Base-by-base conservation (phyloP, 2,329 filamentous ascomycete genomes). In the Myriangium duriaei region DNA sequence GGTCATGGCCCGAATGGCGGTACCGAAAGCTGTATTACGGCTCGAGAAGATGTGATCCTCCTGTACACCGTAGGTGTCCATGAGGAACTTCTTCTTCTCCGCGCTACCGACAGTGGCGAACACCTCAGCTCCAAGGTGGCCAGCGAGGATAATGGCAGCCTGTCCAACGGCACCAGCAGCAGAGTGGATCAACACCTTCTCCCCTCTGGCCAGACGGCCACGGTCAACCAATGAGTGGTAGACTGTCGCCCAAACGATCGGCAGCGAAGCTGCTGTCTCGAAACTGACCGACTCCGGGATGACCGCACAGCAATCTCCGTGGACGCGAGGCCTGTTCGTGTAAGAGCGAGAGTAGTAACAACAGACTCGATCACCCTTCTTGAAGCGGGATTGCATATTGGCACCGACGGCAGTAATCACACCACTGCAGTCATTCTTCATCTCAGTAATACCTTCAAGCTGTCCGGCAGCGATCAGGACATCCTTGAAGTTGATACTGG, bases 101-200 rank as follows among this genome's bases (percentile, higher is more conserved):
- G 32, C 30, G 11, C 41, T 51, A 5, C 52, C 49, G 2, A 51
- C 54, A 12, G 56, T 57, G 1, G 46, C 49, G 30, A 47, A 57
- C 2, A 57, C 47, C 7, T 53, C 44, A 11, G 49, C 51, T 3
- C 50, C 51, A n/a, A 52, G 35, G 30, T 42, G 37, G 19, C 47
- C 21, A 2, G 49, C 49, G 3, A 55, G 26, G 13, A 49, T 40
- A 18, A 58, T 52, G 11, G 48, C 49, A 10, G 50, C 51, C 30
- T 56, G 51, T 4, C 56, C 56, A 17, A 58, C 47, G 18, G 47
- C 51, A 7, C 53, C 54, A 9, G 49, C 47, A 3, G 48, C 55
- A 11, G 51, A 47, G 34, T 58, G 54, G 14, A 61, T 55, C 11
- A 61, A 47, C 11, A 61, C 45, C 10, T 41, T 51, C 33, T 64